Evolutionary conservation across 2,329 filamentous ascomycete genomes (phyloP), one percentile per base, ranked within the genome.

Genomic region (Pseudocercospora cruenta): DNA sequence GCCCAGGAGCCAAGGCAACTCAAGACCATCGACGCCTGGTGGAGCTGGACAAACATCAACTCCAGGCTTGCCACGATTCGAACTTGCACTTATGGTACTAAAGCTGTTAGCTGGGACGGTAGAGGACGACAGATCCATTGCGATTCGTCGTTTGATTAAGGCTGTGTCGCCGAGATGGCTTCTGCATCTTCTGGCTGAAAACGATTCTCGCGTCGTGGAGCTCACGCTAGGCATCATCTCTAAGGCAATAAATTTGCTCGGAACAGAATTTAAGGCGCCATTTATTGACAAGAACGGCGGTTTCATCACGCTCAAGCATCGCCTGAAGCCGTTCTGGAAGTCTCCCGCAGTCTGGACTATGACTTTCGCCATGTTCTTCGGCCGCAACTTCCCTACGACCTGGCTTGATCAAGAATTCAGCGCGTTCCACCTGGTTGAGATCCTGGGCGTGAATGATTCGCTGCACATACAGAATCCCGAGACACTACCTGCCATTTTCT

Each of bases 241-340:
- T 24, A 88, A 93, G 43, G 85, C 97, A 3, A 83, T 99, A 5
- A 88, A 94, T n/a, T 85, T 90, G 0, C 93, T 97, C 74, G 94
- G 94, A 3, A 82, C 89, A 4, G 85, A 84, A 39, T 98, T 97
- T 77, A 91, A 92, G 21, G 88, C 88, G 60, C 96, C 97, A 74
- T 97, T 99, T 71, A 85, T 89, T 14, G 86, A 89, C 21, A 97
- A 96, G 79, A 93, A 91, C 10, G 92, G 93, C 31, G 96, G 96
- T 1, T 97, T 97, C 76, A 85, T 85, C 36, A 91, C 97, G 68
- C 90, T 98, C 87, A 91, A 91, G 43, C 87, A 91, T 73, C 87
- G 92, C 33, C 80, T 99, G 3, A 93, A 90, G 74, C 85, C 90
- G 73, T 97, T 94, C 88, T 99, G 95, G 94, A 90, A 92, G 73